Percentiles rank a stretch among this genome's conserved stretches.
Evolutionary conservation across 345 rosid species (phyloP).

Genomic region (Salix arbutifolia): DNA sequence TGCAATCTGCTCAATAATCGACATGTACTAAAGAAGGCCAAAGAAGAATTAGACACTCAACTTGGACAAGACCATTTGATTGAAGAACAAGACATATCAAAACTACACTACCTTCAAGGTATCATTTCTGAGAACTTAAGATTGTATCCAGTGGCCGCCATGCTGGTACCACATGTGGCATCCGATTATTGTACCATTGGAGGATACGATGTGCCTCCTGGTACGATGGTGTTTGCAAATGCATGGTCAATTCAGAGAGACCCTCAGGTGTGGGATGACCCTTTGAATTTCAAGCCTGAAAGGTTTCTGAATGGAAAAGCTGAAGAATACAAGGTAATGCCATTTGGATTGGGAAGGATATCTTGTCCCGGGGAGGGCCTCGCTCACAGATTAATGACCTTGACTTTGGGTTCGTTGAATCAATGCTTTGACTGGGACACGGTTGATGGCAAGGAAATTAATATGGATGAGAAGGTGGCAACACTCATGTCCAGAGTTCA

Average conservation of each 20-base stretch:
- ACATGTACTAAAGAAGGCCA: neutral
- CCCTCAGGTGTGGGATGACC: slow-evolving; percentile 19
- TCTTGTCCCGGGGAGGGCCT: slow-evolving; percentile 17
- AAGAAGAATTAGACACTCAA: slow-evolving; percentile 12
- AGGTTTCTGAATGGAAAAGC: slow-evolving; percentile 2
- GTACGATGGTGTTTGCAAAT: slow-evolving; percentile 10
- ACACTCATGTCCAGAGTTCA: slow-evolving; percentile 4
- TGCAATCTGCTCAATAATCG: slow-evolving; percentile 18
- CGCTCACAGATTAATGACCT: slow-evolving; percentile 3
- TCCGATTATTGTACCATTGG: slow-evolving; percentile 13
- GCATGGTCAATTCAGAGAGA: slow-evolving; percentile 24
- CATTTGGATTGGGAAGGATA: slow-evolving; percentile 24
- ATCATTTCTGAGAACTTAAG: slow-evolving; percentile 11
- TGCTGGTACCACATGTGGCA: slow-evolving; percentile 11
- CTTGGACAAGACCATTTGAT: slow-evolving; percentile 8
- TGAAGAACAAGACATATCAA: slow-evolving; percentile 12
- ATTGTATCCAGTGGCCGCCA: slow-evolving; percentile 12
- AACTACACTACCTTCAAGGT: slow-evolving; percentile 13
- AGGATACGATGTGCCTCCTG: slow-evolving; percentile 11
- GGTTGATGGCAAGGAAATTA: neutral
- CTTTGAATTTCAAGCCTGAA: slow-evolving; percentile 9
- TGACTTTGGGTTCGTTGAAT: slow-evolving; percentile 8
- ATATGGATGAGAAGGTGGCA: neutral
- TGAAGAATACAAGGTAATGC: neutral
- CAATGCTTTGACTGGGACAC: slow-evolving; percentile 20